Base-by-base conservation (phyloP, 1,284 basidiomycete species). In the Moesziomyces aphidis region DNA sequence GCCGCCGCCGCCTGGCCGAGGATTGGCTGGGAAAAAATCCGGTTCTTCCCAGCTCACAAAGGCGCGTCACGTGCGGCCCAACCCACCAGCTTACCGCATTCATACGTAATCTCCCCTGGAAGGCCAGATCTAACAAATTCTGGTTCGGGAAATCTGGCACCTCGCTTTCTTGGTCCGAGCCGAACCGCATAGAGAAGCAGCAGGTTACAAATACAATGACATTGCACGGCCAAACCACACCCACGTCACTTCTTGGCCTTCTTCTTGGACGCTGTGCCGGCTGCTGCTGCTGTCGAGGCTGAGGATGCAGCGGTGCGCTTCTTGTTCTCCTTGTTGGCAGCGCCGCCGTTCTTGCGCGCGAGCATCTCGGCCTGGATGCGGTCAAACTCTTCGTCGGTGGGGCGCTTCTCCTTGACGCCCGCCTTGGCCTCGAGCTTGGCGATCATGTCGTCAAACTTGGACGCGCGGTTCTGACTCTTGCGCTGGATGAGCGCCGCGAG, bases 371-470 rank as follows among this genome's bases (percentile, higher is more conserved):
- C 67, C 55, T 78, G 76, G 42, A 78, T 61, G 11, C 67, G 63
- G 4, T 72, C 73, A 42, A 78, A 78, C 52, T 78, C 76, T 50
- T 75, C 70, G 45, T 78, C 70, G 8, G 57, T 67, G 4, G 76
- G 76, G 8, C 66, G 52, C 26, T 61, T 62, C 34, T 65, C 60
- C 53, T 80, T 76, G 47, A 61, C 62, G 5, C 73, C 69, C n/a
- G 68, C 69, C 52, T 78, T 73, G 1, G 68, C 71, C 58, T 82
- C 79, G 23, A 82, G 45, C 36, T 66, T 77, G 44, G 70, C 63
- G 28, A 82, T 74, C 77, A 82, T 79, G 50, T 73, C 73, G 50
- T 79, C 80, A 39, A 82, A 79, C 21, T 71, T 68, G 1, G 63
- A 59, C 10, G 63, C 69, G 5, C 78, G 60, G 52, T 79, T 71